Percentiles rank a stretch among this genome's conserved stretches.
Conservation (phyloP, 805 yeast species). For the Barnettozyma sucrosica region DNA sequence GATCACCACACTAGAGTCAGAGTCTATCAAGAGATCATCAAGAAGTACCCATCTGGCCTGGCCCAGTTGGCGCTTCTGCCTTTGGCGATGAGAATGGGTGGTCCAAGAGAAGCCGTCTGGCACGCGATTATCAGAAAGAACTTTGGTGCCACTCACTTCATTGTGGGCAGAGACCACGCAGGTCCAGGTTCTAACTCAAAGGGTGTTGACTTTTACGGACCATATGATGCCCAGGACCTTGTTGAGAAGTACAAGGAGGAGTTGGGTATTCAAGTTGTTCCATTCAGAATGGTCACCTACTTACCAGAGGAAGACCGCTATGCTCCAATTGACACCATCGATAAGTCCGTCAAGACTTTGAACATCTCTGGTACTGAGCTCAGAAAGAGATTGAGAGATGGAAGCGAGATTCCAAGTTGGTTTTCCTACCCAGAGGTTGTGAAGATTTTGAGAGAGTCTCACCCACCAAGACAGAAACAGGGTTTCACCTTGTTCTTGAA, state of each 20-base stretch:
- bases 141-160: constrained; percentile 94
- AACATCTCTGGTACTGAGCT: constrained; percentile 94
- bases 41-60: constrained; percentile 91
- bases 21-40: constrained; percentile 86
- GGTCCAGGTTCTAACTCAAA: constrained; percentile 89
- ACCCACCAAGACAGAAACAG: constrained; percentile 86
- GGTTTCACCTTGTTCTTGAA: constrained; percentile 76
- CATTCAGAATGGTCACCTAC: constrained; percentile 95
- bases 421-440: constrained; percentile 97
- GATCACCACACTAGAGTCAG: constrained; percentile 97
- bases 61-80: constrained; percentile 86
- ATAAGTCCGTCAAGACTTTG: constrained; percentile 70
- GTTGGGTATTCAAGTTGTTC: constrained; percentile 84
- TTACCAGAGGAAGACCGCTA: constrained; percentile 93
- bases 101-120: constrained; percentile 98
- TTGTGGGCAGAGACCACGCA: constrained; percentile 97
- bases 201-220: constrained; percentile 94
- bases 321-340: constrained; percentile 91
- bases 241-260: constrained; percentile 73
- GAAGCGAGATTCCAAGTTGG: constrained; percentile 91
- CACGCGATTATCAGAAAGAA: constrained; percentile 95
- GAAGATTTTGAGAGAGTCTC: constrained; percentile 79
- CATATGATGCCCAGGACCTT: constrained; percentile 91
- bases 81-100: constrained; percentile 98
- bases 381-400: constrained; percentile 79